Percentiles rank a stretch among this genome's conserved stretches.
These are phyloP conservation scores for Stemphylium beticola DNA, from an alignment of 2,329 filamentous ascomycete genomes.

Conservation along the genomic window DNA sequence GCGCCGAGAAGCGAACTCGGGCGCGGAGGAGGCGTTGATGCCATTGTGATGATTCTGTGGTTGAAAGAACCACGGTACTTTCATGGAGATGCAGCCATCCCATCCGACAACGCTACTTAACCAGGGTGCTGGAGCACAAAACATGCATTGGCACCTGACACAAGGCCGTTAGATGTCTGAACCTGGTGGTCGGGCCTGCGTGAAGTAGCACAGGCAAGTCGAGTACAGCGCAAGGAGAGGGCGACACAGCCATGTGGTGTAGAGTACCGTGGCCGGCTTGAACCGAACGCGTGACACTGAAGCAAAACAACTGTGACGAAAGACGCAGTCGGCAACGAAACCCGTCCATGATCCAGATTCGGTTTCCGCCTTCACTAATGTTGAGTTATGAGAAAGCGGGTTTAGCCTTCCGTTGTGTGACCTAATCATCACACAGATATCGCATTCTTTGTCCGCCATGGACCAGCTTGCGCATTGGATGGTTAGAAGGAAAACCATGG, in stretches of 20 bases:
- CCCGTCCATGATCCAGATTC: not conserved
- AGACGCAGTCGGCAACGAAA: not conserved
- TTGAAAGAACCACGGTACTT: constrained; percentile 7
- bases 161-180: constrained; percentile 36
- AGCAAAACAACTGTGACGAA: not conserved
- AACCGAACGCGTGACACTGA: constrained; percentile 10
- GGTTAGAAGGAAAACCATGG: not conserved
- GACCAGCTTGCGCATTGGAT: not conserved
- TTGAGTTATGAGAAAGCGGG: not conserved
- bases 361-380: constrained; percentile 10
- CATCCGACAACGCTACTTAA: not conserved
- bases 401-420: constrained; percentile 29
- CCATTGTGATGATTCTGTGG: not conserved
- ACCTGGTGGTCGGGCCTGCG: constrained; percentile 44
- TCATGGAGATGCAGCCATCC: constrained; percentile 2
- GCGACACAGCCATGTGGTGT: constrained; percentile 38
- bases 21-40: not conserved
- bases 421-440: constrained; percentile 22
- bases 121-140: constrained; percentile 24
- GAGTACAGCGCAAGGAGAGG: constrained; percentile 20
- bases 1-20: not conserved
- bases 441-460: not conserved
- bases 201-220: constrained; percentile 37
- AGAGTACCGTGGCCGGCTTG: constrained; percentile 20
- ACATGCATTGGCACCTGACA: constrained; percentile 42